Evolutionary conservation across 768 basidiomycete species (phyloP).

Genomic region (Rubroboletus satanas): DNA sequence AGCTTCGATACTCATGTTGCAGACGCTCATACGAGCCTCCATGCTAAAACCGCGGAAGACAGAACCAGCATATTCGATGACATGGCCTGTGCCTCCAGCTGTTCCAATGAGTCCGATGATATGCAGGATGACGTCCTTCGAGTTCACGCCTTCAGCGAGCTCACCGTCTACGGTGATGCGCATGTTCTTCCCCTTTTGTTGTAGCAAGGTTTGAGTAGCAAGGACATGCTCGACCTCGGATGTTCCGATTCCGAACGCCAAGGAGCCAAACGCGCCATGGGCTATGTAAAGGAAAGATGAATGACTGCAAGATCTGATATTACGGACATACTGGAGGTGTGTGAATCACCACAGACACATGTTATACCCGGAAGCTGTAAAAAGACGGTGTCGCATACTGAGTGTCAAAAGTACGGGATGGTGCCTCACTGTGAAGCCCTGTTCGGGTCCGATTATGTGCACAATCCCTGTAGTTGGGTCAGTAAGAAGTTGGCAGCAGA

Average conservation of each 20-base stretch:
- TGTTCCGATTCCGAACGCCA: constrained; percentile 91
- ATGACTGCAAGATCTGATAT: neutral
- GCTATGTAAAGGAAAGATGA: constrained; percentile 40
- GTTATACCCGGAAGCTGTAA: constrained; percentile 68
- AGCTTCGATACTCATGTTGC: constrained; percentile 95
- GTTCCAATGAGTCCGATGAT: constrained; percentile 91
- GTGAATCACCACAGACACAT: constrained; percentile 90
- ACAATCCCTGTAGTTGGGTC: constrained; percentile 58
- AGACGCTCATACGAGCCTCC: constrained; percentile 88
- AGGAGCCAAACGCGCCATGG: constrained; percentile 89
- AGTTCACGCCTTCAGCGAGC: constrained; percentile 75
- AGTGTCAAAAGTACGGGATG: neutral
- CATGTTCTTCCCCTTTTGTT: constrained; percentile 91
- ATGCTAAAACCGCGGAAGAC: constrained; percentile 81
- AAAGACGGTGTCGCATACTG: neutral
- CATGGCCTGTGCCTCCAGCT: constrained; percentile 89
- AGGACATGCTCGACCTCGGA: constrained; percentile 94
- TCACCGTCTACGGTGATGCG: constrained; percentile 83
- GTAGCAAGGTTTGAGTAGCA: constrained; percentile 85
- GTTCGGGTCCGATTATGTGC: constrained; percentile 90
- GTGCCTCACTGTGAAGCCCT: constrained; percentile 77
- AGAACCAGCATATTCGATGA: constrained; percentile 90
- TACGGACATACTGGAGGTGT: constrained; percentile 73
- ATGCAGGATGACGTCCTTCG: constrained; percentile 88
- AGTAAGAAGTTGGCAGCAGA: constrained; percentile 7